Conservation (phyloP, 140 eudicot genomes). For the Senecio squalidus region DNA sequence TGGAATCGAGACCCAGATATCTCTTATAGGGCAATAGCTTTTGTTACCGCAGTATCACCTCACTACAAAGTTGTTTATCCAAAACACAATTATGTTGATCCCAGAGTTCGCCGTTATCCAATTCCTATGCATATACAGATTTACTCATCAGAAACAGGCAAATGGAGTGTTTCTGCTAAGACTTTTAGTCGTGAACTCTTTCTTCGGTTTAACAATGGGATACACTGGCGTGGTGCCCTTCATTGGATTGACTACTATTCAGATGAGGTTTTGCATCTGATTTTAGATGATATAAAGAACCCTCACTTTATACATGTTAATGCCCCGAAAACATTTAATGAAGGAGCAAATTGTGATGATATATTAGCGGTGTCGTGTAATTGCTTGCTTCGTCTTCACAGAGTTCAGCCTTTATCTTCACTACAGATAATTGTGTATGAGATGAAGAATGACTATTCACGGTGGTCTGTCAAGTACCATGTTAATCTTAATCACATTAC, state of each 20-base stretch:
- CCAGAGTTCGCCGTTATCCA: too few species aligned
- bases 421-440: not conserved
- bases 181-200: not conserved
- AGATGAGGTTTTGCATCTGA: not conserved
- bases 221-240: not conserved
- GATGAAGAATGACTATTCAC: slow-evolving; percentile 2
- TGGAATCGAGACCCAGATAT: too few species aligned
- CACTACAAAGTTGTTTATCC: too few species aligned
- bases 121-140: not conserved
- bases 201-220: not conserved
- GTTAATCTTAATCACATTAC: not conserved
- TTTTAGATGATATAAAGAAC: too few species aligned
- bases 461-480: not conserved
- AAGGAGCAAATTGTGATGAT: not conserved
- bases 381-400: not conserved
- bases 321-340: not conserved
- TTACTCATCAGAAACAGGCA: not conserved
- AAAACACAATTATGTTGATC: too few species aligned
- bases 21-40: too few species aligned
- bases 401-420: not conserved
- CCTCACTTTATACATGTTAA: not conserved
- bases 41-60: too few species aligned
- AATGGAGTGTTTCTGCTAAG: not conserved
- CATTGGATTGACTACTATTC: slow-evolving; percentile 1
- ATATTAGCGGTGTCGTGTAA: not conserved